These are phyloP conservation scores for Citeromyces matritensis DNA, from an alignment of 805 yeast genomes.

Conservation along the genomic window DNA sequence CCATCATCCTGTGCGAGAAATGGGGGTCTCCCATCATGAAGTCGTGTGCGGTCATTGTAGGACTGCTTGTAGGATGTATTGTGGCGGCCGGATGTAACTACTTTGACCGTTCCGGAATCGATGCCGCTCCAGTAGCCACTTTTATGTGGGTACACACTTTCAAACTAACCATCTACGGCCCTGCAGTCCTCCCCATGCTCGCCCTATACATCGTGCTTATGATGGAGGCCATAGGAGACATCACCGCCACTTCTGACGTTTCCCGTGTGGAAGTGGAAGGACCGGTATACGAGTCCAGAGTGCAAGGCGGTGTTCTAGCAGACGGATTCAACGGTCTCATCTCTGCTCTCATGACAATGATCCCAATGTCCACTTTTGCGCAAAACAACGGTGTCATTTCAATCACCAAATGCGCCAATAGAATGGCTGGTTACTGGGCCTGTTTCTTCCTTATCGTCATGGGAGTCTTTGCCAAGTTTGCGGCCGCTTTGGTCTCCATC, in stretches of 20 bases:
- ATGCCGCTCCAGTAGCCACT: constrained; percentile 66
- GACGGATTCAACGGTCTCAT: constrained; percentile 74
- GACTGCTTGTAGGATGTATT: constrained; percentile 76
- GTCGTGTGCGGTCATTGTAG: constrained; percentile 83
- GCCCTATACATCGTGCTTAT: constrained; percentile 72
- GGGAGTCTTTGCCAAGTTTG: constrained; percentile 82
- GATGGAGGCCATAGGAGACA: constrained; percentile 93
- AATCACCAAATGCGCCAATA: constrained; percentile 81
- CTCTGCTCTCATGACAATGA: constrained; percentile 65
- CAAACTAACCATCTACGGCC: constrained; percentile 63
- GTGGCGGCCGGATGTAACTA: constrained; percentile 88
- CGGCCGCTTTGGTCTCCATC: constrained; percentile 77
- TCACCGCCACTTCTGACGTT: constrained; percentile 88
- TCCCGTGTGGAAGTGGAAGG: constrained; percentile 80
- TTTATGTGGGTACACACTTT: constrained; percentile 85
- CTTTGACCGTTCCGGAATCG: constrained; percentile 42
- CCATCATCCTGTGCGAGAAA: constrained; percentile 65
- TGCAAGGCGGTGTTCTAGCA: constrained; percentile 87
- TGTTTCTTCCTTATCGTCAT: constrained; percentile 59
- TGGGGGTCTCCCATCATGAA: constrained; percentile 94
- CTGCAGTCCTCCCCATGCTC: constrained; percentile 71
- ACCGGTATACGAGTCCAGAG: constrained; percentile 61
- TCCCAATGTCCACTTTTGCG: constrained; percentile 90
- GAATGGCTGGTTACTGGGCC: constrained; percentile 44
- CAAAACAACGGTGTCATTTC: constrained; percentile 94